Percentiles rank a stretch among this genome's conserved stretches.
These are phyloP conservation scores for Phytopythium litorale DNA, from an alignment of 352 stramenopile genomes.

Conservation along the genomic window DNA sequence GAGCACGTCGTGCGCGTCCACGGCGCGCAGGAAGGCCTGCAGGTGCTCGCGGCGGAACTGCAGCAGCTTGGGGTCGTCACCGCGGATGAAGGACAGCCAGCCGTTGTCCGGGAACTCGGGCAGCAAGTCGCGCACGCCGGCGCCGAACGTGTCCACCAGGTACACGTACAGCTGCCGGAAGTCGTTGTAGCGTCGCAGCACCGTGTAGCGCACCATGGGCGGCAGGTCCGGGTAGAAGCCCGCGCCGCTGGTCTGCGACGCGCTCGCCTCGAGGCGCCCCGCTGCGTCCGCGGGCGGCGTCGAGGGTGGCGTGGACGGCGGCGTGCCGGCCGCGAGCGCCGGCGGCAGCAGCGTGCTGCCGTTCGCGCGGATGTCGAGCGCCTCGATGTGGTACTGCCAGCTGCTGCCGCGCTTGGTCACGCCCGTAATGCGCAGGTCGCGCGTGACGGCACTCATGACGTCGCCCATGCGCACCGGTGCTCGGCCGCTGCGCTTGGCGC, in stretches of 20 bases:
- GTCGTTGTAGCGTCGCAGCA: slow-evolving; percentile 77
- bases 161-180: slow-evolving; percentile 65
- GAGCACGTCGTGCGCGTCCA: slow-evolving; percentile 55
- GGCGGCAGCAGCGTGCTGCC: slow-evolving; percentile 6
- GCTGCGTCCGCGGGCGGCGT: neutral
- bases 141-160: slow-evolving; percentile 43
- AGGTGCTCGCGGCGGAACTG: slow-evolving; percentile 60
- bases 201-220: slow-evolving; percentile 73
- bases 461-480: slow-evolving; percentile 14
- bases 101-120: slow-evolving; percentile 69
- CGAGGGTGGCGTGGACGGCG: slow-evolving; percentile 2
- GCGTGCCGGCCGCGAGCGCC: neutral
- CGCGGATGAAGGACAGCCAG: slow-evolving; percentile 68
- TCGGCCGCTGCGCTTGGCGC: neutral
- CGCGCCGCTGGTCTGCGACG: neutral
- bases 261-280: slow-evolving; percentile 8
- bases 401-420: slow-evolving; percentile 57
- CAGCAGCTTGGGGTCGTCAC: slow-evolving; percentile 68
- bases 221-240: slow-evolving; percentile 36
- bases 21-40: slow-evolving; percentile 51
- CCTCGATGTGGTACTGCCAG: slow-evolving; percentile 81
- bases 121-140: slow-evolving; percentile 37
- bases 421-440: slow-evolving; percentile 70
- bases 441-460: slow-evolving; percentile 27
- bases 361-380: slow-evolving; percentile 55